Percentiles rank a stretch among this genome's conserved stretches.
These are phyloP conservation scores for Pseudopithomyces maydicus DNA, from an alignment of 2,329 filamentous ascomycete genomes.

Conservation along the genomic window DNA sequence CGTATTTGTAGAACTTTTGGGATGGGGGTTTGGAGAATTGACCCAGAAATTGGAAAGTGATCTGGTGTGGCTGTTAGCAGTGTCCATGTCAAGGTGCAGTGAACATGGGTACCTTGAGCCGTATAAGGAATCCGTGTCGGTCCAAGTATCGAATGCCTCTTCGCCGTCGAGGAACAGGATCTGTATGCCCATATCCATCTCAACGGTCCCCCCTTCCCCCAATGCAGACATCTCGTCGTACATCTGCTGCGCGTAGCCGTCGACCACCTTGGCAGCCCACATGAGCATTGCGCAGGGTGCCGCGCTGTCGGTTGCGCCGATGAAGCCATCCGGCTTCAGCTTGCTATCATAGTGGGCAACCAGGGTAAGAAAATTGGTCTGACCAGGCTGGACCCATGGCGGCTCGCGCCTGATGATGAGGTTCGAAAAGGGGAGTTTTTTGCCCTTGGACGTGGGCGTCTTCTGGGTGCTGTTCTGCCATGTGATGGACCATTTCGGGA, in stretches of 20 bases:
- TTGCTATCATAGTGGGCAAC: constrained; percentile 96
- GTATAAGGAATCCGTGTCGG: constrained; percentile 81
- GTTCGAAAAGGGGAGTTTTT: constrained; percentile 81
- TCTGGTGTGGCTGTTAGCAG: constrained; percentile 26
- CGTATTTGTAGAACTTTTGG: constrained; percentile 67
- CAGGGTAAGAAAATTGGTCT: constrained; percentile 80
- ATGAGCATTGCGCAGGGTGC: constrained; percentile 93
- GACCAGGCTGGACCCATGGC: constrained; percentile 74
- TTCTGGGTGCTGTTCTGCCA: constrained; percentile 90
- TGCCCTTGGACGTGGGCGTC: constrained; percentile 75
- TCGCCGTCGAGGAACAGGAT: constrained; percentile 91
- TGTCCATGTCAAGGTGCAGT: background rate
- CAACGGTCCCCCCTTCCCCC: constrained; percentile 61
- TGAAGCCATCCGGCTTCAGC: constrained; percentile 78
- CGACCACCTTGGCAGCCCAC: constrained; percentile 81
- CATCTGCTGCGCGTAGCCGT: constrained; percentile 77
- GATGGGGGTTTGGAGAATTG: constrained; percentile 67
- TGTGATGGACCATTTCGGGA: constrained; percentile 79
- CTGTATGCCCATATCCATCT: constrained; percentile 82
- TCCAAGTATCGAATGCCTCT: constrained; percentile 87
- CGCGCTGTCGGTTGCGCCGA: constrained; percentile 92
- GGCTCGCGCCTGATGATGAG: constrained; percentile 87
- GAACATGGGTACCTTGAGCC: constrained; percentile 69
- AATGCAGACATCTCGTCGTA: constrained; percentile 73
- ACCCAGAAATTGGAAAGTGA: constrained; percentile 86